Base-by-base conservation (phyloP, 2,329 filamentous ascomycete genomes). In the Cladosporium sp. region DNA sequence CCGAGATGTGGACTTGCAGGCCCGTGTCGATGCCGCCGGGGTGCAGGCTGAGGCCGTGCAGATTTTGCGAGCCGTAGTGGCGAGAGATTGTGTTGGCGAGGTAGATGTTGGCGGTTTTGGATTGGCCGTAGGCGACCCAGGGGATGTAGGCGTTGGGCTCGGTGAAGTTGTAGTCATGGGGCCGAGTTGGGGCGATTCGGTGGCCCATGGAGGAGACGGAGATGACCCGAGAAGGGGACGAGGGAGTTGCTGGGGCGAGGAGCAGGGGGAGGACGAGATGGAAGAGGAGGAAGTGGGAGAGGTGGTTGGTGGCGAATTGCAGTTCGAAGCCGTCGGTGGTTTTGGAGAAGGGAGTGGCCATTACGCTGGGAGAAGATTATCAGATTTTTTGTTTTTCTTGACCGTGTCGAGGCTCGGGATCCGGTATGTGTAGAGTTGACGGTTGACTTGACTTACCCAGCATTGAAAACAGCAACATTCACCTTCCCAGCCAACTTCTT, bases 211-310 rank as follows among this genome's bases (percentile, higher is more conserved):
- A 80, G 0, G 78, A 73, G 1, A 83, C 65, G 0, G 71, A 67
- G 47, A 85, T 72, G 2, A 84, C 77, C 1, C 82, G 75, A 0
- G 77, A 80, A 5, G 73, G 58, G 77, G 80, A 0, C 66, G 61
- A 0, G 75, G 67, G 0, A 73, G 73, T 65, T 9, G 61, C 50
- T 8, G 73, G 73, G 0, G 71, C 62, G 0, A 83, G 66, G 5
- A 84, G 69, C 0, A 73, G 67, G 0, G 73, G 67, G 22, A 77
- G 78, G 17, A 85, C 70, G 0, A 83, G 74, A n/a, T 80, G 72
- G 60, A 82, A 79, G 19, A 85, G 73, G 0, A 83, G 72, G 69
- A 84, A 84, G 60, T 83, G 80, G 8, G 72, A 75, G 0, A 86
- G 69, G 64, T 84, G 76, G 66, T 85, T 84, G 6, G 75, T 78